Percentiles rank a stretch among this genome's conserved stretches.
Evolutionary conservation across 257 asterid genomes (phyloP).

Genomic region (Anisodus acutangulus): DNA sequence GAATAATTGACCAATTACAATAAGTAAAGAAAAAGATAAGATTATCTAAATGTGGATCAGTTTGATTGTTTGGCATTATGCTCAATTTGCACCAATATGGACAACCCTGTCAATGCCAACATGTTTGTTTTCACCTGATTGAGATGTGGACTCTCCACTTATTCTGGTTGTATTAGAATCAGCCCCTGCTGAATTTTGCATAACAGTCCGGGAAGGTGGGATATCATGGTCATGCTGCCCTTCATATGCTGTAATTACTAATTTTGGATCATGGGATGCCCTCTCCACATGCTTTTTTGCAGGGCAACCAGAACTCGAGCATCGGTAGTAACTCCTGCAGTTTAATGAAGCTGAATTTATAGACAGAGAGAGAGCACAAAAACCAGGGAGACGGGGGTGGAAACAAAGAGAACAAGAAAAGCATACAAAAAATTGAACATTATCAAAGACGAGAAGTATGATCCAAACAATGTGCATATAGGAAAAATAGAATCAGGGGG

Average conservation of each 20-base stretch:
- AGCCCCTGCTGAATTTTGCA: constrained; percentile 44
- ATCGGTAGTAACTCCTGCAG: constrained; percentile 89
- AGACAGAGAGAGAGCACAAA: neutral
- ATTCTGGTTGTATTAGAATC: constrained; percentile 42
- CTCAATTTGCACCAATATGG: constrained; percentile 65
- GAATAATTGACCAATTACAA: neutral
- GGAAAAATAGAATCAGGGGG: neutral
- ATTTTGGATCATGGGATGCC: constrained; percentile 74
- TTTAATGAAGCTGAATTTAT: constrained; percentile 34
- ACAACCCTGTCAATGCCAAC: constrained; percentile 59
- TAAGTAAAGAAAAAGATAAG: neutral
- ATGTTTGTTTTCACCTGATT: constrained; percentile 54
- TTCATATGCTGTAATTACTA: constrained; percentile 83
- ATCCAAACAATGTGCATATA: neutral
- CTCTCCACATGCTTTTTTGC: constrained; percentile 93
- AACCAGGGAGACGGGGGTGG: neutral
- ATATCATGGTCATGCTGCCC: constrained; percentile 74
- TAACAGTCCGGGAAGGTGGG: constrained; percentile 56
- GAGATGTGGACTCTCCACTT: constrained; percentile 55
- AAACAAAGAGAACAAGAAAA: neutral
- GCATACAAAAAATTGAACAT: neutral
- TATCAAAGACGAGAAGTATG: neutral
- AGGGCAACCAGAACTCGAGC: constrained; percentile 78
- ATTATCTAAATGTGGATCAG: constrained; percentile 3
- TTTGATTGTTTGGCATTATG: neutral